phyloP scores from a whole-genome alignment of 768 basidiomycete species.

The Pulveroboletus sp. region DNA sequence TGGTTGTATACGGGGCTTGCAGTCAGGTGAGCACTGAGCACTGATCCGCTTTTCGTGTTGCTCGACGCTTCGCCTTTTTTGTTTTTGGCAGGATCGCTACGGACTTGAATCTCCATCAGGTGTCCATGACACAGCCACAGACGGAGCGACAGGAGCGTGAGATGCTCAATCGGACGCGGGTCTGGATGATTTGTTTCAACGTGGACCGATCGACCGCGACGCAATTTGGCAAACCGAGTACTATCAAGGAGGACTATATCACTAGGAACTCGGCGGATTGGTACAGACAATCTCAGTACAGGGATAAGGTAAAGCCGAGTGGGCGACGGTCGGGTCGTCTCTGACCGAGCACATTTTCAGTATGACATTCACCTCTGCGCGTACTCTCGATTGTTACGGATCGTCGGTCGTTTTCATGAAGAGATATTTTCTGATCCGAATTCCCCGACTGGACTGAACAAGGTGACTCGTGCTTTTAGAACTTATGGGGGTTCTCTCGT shows the following conservation, averaged over 20 bases:
- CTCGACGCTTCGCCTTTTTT: background rate
- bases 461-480: conserved; percentile 32
- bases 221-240: conserved; percentile 86
- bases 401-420: conserved; percentile 72
- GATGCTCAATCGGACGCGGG: conserved; percentile 76
- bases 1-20: conserved; percentile 89
- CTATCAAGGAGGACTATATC: conserved; percentile 80
- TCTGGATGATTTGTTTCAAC: conserved; percentile 90
- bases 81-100: conserved; percentile 62
- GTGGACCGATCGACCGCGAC: conserved; percentile 84
- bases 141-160: conserved; percentile 78
- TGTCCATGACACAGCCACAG: conserved; percentile 52
- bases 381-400: conserved; percentile 63
- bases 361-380: conserved; percentile 74
- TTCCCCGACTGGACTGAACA: conserved; percentile 65
- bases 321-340: conserved; percentile 2
- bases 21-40: conserved; percentile 45
- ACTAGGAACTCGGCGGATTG: conserved; percentile 68
- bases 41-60: background rate
- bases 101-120: conserved; percentile 80
- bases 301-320: conserved; percentile 41
- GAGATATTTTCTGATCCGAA: conserved; percentile 69
- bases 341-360: conserved; percentile 30
- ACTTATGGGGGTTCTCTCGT: background rate
- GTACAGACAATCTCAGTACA: conserved; percentile 67